Evolutionary conservation across 2,329 filamentous ascomycete genomes (phyloP).

Genomic region (Alternaria novae-zelandiae): DNA sequence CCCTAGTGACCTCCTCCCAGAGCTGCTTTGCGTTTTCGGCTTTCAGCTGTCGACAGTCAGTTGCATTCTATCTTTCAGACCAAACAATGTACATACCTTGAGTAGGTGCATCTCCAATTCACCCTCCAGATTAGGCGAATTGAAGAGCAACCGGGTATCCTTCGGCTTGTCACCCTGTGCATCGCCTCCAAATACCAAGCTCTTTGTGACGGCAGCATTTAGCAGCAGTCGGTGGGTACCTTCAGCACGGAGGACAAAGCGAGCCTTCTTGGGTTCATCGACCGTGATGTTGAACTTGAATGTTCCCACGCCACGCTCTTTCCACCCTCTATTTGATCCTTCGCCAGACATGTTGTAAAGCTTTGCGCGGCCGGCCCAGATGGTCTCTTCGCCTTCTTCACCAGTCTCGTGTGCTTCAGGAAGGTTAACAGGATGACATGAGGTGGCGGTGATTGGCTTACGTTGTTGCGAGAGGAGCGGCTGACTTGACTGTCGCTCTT

Average conservation of each 20-base stretch:
- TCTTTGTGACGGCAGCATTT: conserved; percentile 80
- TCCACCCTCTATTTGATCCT: conserved; percentile 70
- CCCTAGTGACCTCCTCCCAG: conserved; percentile 31
- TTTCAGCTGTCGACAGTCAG: conserved; percentile 26
- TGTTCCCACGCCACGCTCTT: conserved; percentile 83
- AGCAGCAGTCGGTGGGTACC: conserved; percentile 85
- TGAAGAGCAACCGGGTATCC: conserved; percentile 72
- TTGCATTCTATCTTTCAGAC: background rate
- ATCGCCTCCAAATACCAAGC: conserved; percentile 80
- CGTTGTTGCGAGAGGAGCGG: conserved; percentile 67
- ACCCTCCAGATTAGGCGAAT: conserved; percentile 59
- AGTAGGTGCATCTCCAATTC: conserved; percentile 62
- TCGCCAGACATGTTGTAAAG: conserved; percentile 77
- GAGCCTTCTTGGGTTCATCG: conserved; percentile 58
- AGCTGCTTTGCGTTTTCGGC: conserved; percentile 30
- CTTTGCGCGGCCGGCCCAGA: conserved; percentile 79
- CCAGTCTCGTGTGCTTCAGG: conserved; percentile 75
- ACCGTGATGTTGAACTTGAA: conserved; percentile 74
- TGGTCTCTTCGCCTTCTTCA: conserved; percentile 79
- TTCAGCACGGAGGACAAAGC: conserved; percentile 90
- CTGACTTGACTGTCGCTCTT: conserved; percentile 34
- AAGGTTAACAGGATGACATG: conserved; percentile 19
- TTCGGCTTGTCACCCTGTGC: conserved; percentile 66
- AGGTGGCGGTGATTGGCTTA: conserved; percentile 51
- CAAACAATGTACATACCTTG: conserved; percentile 55